Percentiles rank a stretch among this genome's conserved stretches.
phyloP scores from a whole-genome alignment of 83 land plant species.

The Thuja plicata region DNA sequence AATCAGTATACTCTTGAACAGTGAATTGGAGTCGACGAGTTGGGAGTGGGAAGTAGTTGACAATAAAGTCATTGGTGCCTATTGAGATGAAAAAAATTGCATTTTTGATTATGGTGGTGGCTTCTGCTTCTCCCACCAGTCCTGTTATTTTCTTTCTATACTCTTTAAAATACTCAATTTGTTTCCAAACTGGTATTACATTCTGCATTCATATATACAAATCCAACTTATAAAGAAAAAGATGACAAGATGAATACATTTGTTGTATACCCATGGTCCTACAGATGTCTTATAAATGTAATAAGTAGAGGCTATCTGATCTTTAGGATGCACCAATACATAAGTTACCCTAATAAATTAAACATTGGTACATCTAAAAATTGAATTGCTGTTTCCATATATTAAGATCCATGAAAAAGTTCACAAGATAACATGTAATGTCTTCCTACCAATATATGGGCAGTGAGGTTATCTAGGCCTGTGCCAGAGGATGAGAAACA shows the following conservation, averaged over 20 bases:
- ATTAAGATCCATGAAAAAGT: no score
- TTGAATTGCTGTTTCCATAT: no score
- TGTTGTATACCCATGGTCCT: no score
- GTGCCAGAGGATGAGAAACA: neutral
- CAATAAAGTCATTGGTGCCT: slow-evolving; percentile 43
- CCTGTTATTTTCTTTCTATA: slow-evolving; percentile 19
- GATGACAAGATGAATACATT: no score
- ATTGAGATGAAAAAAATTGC: slow-evolving; percentile 15
- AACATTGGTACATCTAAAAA: no score
- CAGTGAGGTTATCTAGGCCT: neutral
- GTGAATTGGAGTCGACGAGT: slow-evolving; percentile 16
- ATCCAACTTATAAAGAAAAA: no score
- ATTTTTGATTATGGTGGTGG: slow-evolving; percentile 10
- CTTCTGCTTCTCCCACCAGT: slow-evolving; percentile 25
- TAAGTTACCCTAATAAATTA: no score
- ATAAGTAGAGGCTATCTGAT: no score
- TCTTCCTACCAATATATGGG: neutral
- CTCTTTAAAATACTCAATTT: slow-evolving; percentile 38
- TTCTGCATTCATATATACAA: slow-evolving; percentile 18
- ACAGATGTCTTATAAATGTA: no score
- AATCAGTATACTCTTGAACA: slow-evolving; percentile 25
- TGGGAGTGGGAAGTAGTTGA: slow-evolving; percentile 25
- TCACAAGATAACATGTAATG: neutral
- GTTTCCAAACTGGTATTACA: slow-evolving; percentile 24
- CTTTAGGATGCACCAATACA: no score